Evolutionary conservation across 495 filamentous ascomycete genomes (phyloP), one percentile per base, ranked within the genome.

Genomic region (Penicillium coffeae): DNA sequence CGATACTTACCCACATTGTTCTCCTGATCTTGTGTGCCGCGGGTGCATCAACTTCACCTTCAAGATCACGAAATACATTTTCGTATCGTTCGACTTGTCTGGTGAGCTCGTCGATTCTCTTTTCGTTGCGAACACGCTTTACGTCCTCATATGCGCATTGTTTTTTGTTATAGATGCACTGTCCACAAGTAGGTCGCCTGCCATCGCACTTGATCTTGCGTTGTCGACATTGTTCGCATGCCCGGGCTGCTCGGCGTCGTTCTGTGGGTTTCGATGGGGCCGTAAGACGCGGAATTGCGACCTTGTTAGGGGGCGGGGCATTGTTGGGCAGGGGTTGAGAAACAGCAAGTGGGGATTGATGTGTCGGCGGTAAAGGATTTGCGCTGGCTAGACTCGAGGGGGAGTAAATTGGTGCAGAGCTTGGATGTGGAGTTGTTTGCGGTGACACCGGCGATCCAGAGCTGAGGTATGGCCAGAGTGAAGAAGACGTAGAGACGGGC

Each of bases 151-250:
- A 85, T 3, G 55, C 21, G 47, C 81, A 85, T 12, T 7, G 16
- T n/a, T 72, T 57, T n/a, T 63, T 61, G 41, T 74, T 69, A 36
- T 77, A 72, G 36, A 60, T 45, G 48, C 82, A 85, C 48, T 80
- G 75, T 14, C 66, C 64, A 62, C 82, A 85, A 2, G 35, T 42
- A 2, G 82, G 82, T 51, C 66, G 61, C n/a, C 56, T 68, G 19
- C 78, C 80, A 45, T 75, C 77, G 51, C 80, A 83, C 58, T 83
- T 84, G 48, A 78, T 76, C 54, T 84, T 84, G 35, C 86, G 74
- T 54, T 83, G 79, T 22, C 86, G 72, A 66, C 86, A 89, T 18
- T 85, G 79, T 75, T 86, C 86, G 56, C 86, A 89, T 14, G 86
- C 86, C 22, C 74, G 70, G 0, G 65, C 62, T 6, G 74, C 71